Evolutionary conservation across 495 filamentous ascomycete species (phyloP).

Genomic region (Aspergillus sclerotiicarbonarius): DNA sequence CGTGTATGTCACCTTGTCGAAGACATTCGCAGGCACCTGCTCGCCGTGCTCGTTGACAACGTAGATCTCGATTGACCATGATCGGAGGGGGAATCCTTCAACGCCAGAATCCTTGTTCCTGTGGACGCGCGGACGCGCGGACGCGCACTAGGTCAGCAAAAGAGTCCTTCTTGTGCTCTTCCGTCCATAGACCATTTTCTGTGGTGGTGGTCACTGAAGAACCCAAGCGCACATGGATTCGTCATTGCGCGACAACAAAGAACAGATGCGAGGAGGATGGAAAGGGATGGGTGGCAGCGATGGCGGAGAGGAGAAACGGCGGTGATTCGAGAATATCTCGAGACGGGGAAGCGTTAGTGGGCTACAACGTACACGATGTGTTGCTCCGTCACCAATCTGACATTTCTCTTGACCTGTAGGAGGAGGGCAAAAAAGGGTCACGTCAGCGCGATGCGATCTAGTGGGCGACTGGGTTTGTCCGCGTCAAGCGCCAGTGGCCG

Average conservation of each 20-base stretch:
- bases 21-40: constrained; percentile 73
- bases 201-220: background rate
- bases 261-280: constrained; percentile 9
- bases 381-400: constrained; percentile 93
- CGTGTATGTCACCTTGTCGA: constrained; percentile 88
- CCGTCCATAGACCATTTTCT: background rate
- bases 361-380: constrained; percentile 69
- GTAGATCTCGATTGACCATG: constrained; percentile 62
- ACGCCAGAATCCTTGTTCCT: constrained; percentile 65
- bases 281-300: background rate
- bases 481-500: constrained; percentile 4
- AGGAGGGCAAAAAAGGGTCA: background rate
- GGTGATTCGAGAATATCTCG: background rate
- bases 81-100: constrained; percentile 88
- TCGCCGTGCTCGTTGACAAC: constrained; percentile 60
- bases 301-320: background rate
- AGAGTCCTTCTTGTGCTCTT: background rate
- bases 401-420: constrained; percentile 71
- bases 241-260: constrained; percentile 6
- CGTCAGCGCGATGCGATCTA: constrained; percentile 20
- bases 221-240: background rate
- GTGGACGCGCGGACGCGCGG: constrained; percentile 24
- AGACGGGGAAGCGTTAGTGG: constrained; percentile 6
- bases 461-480: background rate
- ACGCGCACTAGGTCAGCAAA: constrained; percentile 17